phyloP scores from a whole-genome alignment of 2,329 filamentous ascomycete species.

The Cladorrhinum sp. region DNA sequence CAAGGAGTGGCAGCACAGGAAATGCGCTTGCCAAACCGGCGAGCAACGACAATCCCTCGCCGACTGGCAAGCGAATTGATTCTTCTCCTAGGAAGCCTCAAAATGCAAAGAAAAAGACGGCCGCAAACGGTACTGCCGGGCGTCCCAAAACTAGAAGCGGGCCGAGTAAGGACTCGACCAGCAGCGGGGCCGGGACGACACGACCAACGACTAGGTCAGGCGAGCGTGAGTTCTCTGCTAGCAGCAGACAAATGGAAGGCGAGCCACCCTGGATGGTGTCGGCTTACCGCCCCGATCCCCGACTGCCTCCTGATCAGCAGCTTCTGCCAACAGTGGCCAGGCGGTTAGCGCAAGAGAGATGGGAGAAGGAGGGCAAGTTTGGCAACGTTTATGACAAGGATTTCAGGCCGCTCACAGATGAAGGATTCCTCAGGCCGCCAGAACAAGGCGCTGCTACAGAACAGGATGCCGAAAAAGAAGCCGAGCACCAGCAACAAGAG shows the following conservation, averaged over 20 bases:
- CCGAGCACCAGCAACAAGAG: conserved; percentile 28
- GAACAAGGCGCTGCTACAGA: conserved; percentile 33
- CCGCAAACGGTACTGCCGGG: conserved; percentile 37
- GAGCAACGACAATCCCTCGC: conserved; percentile 27
- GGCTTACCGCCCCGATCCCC: conserved; percentile 93
- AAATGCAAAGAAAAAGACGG: conserved; percentile 43
- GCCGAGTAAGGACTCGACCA: conserved; percentile 45
- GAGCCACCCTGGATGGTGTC: conserved; percentile 94
- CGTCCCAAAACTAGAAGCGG: conserved; percentile 63
- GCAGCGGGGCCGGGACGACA: conserved; percentile 46
- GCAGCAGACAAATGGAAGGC: conserved; percentile 74
- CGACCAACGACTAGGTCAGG: conserved; percentile 63
- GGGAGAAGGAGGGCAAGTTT: conserved; percentile 87
- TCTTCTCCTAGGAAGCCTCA: conserved; percentile 52
- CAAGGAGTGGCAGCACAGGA: conserved; percentile 64
- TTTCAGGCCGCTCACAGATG: conserved; percentile 76
- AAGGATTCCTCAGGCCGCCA: conserved; percentile 48
- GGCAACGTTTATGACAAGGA: conserved; percentile 83
- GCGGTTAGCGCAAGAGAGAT: conserved; percentile 87
- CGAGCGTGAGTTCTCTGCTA: conserved; percentile 47
- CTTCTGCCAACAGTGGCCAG: conserved; percentile 91
- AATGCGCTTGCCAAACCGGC: conserved; percentile 51
- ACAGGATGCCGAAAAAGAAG: conserved; percentile 29
- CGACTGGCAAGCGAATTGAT: conserved; percentile 43
- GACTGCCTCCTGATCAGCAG: conserved; percentile 90